These are phyloP conservation scores for Aspergillaceae sp. DNA, from an alignment of 2,329 filamentous ascomycete species.

Conservation along the genomic window DNA sequence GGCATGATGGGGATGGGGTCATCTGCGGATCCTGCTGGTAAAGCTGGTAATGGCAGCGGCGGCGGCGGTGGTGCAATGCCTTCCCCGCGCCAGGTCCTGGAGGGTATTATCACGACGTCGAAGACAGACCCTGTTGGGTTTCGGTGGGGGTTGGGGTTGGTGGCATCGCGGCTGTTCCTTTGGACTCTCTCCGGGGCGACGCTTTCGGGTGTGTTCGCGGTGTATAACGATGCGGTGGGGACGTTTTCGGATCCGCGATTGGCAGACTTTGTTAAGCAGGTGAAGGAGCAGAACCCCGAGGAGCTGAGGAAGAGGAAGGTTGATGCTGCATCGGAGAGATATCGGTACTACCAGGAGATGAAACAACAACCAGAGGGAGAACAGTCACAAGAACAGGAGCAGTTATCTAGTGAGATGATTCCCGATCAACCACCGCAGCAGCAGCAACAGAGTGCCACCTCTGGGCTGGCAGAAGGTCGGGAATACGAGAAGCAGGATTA, in stretches of 20 bases:
- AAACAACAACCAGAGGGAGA: background rate
- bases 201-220: slow-evolving; percentile 3
- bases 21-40: too few species aligned
- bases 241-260: slow-evolving; percentile 17
- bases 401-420: slow-evolving; percentile 1
- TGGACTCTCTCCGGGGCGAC: slow-evolving; percentile 5
- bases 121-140: slow-evolving; percentile 4
- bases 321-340: slow-evolving; percentile 6
- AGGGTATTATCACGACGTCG: slow-evolving; percentile 2
- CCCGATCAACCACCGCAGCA: background rate
- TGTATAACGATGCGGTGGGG: slow-evolving; percentile 7
- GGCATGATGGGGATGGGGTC: too few species aligned
- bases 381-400: background rate
- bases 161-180: slow-evolving; percentile 11
- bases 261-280: slow-evolving; percentile 13
- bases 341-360: slow-evolving; percentile 1
- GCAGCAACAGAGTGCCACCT: background rate
- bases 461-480: slow-evolving; percentile 1
- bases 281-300: slow-evolving; percentile 11
- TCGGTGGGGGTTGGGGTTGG: background rate
- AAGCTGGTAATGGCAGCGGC: background rate
- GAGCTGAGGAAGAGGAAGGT: slow-evolving; percentile 14
- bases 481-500: background rate
- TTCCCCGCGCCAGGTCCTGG: slow-evolving; percentile 3
- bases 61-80: slow-evolving; percentile 1